These are phyloP conservation scores for Gyromitra esculenta DNA, from an alignment of 2,329 filamentous ascomycete genomes.

Conservation along the genomic window DNA sequence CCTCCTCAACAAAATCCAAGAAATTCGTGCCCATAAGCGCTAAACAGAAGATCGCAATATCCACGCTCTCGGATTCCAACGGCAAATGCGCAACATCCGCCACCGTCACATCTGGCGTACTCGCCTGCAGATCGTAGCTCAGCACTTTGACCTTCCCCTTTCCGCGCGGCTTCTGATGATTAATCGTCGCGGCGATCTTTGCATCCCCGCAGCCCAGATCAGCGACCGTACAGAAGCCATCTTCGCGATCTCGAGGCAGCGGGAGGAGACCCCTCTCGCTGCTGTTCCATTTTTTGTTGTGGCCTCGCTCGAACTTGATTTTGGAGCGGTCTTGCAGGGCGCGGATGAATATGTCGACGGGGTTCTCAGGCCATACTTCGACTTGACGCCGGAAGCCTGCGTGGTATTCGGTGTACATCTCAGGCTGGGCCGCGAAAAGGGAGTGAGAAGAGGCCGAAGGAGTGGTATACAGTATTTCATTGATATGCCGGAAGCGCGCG, in stretches of 20 bases:
- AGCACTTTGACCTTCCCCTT: constrained; percentile 72
- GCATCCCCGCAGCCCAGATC: constrained; percentile 96
- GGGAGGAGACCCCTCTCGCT: constrained; percentile 54
- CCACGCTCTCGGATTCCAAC: constrained; percentile 76
- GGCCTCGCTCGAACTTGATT: constrained; percentile 61
- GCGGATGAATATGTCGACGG: constrained; percentile 84
- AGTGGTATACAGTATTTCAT: constrained; percentile 94
- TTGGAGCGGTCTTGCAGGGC: constrained; percentile 69
- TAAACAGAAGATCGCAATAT: constrained; percentile 93
- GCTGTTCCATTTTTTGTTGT: constrained; percentile 59
- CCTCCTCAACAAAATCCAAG: constrained; percentile 95
- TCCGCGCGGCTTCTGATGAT: constrained; percentile 62
- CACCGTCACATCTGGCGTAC: constrained; percentile 73
- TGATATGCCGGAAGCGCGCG: constrained; percentile 95
- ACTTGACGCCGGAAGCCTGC: constrained; percentile 96
- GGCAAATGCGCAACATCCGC: constrained; percentile 90
- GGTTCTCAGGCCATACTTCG: constrained; percentile 94
- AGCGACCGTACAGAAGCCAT: constrained; percentile 78
- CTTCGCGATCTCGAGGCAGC: constrained; percentile 57
- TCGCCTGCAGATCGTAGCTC: constrained; percentile 86
- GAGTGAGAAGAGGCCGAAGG: constrained; percentile 83
- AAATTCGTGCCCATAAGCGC: constrained; percentile 99
- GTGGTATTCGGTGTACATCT: constrained; percentile 97
- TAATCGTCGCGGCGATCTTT: constrained; percentile 72
- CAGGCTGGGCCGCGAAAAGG: constrained; percentile 84